Percentiles rank a stretch among this genome's conserved stretches.
Conservation (phyloP, 768 basidiomycete genomes). For the Trametes cinnabarina region DNA sequence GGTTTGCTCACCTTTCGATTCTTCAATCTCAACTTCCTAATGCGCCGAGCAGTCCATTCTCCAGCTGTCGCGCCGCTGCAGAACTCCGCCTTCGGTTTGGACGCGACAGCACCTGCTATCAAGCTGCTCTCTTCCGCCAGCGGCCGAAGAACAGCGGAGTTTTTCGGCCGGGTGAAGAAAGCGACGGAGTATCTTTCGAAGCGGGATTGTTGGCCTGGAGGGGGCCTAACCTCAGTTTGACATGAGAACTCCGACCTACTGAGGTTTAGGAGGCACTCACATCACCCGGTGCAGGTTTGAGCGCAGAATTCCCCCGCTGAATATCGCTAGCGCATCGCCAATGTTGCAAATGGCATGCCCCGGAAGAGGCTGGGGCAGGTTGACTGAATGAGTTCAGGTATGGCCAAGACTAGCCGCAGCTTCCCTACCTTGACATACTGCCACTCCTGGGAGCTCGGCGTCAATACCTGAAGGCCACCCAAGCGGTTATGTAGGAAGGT, state of each 20-base stretch:
- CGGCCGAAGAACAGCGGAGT: conserved; percentile 30
- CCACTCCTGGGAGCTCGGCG: conserved; percentile 39
- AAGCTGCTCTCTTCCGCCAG: conserved; percentile 25
- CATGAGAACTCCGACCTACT: not conserved
- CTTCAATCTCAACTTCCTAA: conserved; percentile 25
- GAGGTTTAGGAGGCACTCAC: conserved; percentile 25
- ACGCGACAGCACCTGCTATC: conserved; percentile 23
- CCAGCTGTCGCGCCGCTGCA: conserved; percentile 25
- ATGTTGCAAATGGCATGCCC: conserved; percentile 47
- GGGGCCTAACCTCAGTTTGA: conserved; percentile 32
- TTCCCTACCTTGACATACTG: conserved; percentile 40
- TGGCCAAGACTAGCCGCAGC: not conserved
- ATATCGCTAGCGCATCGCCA: conserved; percentile 44
- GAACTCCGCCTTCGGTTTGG: conserved; percentile 20
- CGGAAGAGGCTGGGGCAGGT: conserved; percentile 36
- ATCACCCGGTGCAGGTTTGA: conserved; percentile 45
- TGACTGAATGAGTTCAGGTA: conserved; percentile 1
- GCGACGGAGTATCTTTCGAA: conserved; percentile 34
- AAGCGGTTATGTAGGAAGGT: conserved; percentile 43
- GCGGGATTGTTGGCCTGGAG: conserved; percentile 35
- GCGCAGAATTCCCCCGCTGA: conserved; percentile 45
- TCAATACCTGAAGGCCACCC: conserved; percentile 44
- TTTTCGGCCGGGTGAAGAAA: conserved; percentile 36
- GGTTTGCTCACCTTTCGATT: conserved; percentile 25
- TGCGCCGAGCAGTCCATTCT: conserved; percentile 27